Conservation (phyloP, 2,329 filamentous ascomycete species). For the Fusarium sp. region DNA sequence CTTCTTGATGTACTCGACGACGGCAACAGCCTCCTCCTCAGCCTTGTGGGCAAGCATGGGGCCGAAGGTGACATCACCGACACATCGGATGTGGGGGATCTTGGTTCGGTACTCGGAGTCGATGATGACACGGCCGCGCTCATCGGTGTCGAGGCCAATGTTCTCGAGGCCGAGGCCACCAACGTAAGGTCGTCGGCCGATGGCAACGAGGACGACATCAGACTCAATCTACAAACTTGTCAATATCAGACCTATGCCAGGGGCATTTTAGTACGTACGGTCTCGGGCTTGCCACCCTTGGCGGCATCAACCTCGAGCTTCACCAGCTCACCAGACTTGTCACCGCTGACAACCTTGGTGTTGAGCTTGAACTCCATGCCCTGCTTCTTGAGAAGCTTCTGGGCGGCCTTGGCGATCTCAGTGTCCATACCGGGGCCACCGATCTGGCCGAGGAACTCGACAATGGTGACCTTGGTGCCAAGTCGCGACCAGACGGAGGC, state of each 20-base stretch:
- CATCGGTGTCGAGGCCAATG: constrained; percentile 90
- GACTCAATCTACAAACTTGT: constrained; percentile 78
- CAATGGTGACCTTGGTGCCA: constrained; percentile 93
- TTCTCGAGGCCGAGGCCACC: constrained; percentile 92
- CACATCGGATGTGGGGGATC: constrained; percentile 94
- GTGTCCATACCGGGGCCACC: constrained; percentile 97
- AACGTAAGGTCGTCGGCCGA: constrained; percentile 96
- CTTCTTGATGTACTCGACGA: constrained; percentile 97
- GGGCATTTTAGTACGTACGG: constrained; percentile 65
- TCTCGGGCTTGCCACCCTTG: constrained; percentile 96
- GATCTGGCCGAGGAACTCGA: constrained; percentile 96
- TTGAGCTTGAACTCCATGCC: constrained; percentile 98
- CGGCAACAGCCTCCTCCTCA: constrained; percentile 96
- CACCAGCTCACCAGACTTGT: constrained; percentile 81
- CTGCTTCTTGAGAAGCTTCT: constrained; percentile 96
- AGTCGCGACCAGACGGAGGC: constrained; percentile 96
- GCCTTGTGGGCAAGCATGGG: constrained; percentile 99
- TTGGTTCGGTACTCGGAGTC: constrained; percentile 99
- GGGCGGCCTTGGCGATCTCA: constrained; percentile 89
- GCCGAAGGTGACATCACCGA: constrained; percentile 96
- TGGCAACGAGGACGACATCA: constrained; percentile 95
- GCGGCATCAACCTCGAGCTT: constrained; percentile 89
- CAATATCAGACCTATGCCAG: constrained; percentile 29
- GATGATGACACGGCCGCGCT: constrained; percentile 94
- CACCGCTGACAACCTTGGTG: constrained; percentile 93